Evolutionary conservation across 2,329 filamentous ascomycete genomes (phyloP).

Genomic region (Verticillium klebahnii): DNA sequence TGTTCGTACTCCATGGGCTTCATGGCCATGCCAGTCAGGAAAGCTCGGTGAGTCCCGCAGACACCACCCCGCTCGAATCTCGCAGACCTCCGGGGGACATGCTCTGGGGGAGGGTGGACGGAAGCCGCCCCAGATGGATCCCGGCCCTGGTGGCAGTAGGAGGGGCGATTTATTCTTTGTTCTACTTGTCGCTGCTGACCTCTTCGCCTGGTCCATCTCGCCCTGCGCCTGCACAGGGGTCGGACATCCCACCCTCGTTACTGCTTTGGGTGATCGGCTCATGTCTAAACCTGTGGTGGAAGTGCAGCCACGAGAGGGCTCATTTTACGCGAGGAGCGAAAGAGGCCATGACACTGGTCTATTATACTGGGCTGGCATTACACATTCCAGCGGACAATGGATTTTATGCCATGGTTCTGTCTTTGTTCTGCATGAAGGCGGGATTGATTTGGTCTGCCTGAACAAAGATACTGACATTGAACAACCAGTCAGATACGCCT

Average conservation of each 20-base stretch:
- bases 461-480: not conserved
- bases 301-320: not conserved
- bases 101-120: not conserved
- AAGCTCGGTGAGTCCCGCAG: not conserved
- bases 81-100: not conserved
- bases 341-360: not conserved
- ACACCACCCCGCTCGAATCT: not conserved
- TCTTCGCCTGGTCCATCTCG: too few relatives aligned
- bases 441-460: not conserved
- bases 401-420: not conserved
- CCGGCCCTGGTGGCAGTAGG: not conserved
- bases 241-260: not conserved
- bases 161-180: not conserved
- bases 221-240: not conserved
- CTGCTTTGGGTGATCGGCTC: not conserved
- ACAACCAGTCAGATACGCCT: not conserved
- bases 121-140: not conserved
- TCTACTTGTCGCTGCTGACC: not conserved
- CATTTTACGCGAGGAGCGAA: not conserved
- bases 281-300: not conserved
- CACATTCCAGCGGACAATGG: not conserved
- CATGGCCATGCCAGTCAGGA: not conserved
- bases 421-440: not conserved
- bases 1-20: too few relatives aligned
- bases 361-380: not conserved